phyloP scores from a whole-genome alignment of 148 eudicot species.

The Vaccinium corymbosum region DNA sequence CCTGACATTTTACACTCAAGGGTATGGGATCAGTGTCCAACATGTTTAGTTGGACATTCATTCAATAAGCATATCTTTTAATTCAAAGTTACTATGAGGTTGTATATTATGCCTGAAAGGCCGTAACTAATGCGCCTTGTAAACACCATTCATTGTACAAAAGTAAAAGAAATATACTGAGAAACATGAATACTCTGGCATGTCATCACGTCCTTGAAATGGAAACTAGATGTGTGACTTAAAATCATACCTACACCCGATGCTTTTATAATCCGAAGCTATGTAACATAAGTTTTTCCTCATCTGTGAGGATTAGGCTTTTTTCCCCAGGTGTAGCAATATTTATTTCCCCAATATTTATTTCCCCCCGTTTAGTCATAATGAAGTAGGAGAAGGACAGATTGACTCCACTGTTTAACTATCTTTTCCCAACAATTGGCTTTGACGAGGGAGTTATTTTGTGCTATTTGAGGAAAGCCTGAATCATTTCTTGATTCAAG shows the following conservation, averaged over 20 bases:
- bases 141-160: background rate
- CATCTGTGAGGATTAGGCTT: background rate
- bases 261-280: background rate
- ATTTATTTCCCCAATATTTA: background rate
- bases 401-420: background rate
- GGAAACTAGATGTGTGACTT: background rate
- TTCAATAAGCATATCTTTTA: background rate
- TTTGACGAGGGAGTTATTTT: background rate
- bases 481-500: background rate
- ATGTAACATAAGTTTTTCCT: background rate
- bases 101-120: background rate
- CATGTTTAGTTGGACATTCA: background rate
- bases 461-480: background rate
- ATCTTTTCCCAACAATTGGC: background rate
- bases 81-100: background rate
- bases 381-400: background rate
- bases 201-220: background rate
- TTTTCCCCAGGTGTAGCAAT: background rate
- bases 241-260: background rate
- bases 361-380: background rate
- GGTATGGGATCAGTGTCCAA: background rate
- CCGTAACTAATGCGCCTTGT: background rate
- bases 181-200: background rate
- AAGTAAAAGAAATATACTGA: background rate
- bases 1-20: background rate